Evolutionary conservation across 441 rosid species (phyloP).

Genomic region (Populus hybrid): DNA sequence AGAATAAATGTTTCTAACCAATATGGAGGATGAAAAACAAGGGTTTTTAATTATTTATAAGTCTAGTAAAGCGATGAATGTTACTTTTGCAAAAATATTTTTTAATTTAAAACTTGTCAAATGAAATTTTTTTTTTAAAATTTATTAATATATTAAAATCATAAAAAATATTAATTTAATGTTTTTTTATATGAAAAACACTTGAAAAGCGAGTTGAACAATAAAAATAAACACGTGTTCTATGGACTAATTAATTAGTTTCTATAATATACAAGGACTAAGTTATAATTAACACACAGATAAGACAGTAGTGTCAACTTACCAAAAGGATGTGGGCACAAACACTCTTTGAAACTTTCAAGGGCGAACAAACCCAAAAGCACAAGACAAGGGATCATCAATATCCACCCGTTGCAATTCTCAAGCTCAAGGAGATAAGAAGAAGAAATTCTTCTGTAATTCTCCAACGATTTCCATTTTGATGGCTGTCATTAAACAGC

Average conservation of each 20-base stretch:
- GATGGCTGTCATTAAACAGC: slow-evolving; percentile 47
- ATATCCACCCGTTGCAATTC: too few species aligned
- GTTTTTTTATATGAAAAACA: too few species aligned
- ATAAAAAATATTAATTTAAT: too few species aligned
- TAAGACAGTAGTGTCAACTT: not conserved
- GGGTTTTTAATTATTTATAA: not conserved
- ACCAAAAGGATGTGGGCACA: slow-evolving; percentile 14
- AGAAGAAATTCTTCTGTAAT: not conserved
- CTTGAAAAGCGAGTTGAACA: too few species aligned
- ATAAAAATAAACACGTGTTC: too few species aligned
- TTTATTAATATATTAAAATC: too few species aligned
- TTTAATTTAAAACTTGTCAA: too few species aligned
- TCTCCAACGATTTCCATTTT: not conserved
- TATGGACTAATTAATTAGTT: not conserved
- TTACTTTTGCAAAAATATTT: too few species aligned
- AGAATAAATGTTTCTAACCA: too few species aligned
- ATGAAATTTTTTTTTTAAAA: too few species aligned
- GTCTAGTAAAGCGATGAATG: too few species aligned
- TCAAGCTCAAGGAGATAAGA: too few species aligned
- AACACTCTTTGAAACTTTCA: slow-evolving; percentile 28
- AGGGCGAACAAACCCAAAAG: slow-evolving; percentile 19
- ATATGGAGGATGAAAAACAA: not conserved
- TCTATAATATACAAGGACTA: not conserved
- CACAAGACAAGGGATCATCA: not conserved
- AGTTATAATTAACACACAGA: not conserved